Base-by-base conservation (phyloP, 140 eudicot genomes). In the Flaveria floridana region DNA sequence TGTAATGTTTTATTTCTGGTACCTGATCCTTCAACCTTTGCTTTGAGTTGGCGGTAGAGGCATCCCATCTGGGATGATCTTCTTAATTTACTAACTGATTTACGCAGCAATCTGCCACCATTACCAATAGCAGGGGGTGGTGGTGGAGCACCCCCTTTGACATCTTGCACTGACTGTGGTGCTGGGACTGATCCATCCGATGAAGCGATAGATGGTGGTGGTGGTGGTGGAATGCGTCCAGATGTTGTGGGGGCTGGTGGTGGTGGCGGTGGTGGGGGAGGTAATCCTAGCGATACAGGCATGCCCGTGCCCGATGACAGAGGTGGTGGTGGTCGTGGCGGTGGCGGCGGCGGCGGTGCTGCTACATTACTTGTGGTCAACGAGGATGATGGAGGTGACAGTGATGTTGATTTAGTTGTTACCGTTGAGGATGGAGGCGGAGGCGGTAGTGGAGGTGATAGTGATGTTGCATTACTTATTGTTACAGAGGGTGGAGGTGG, bases 51-150 rank as follows among this genome's bases (percentile, higher is more conserved):
- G 20, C 97, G 87, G 73, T 91, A 95, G n/a, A 95, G 79, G 52
- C 85, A 88, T 50, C 96, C 99, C 94, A 95, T 95, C 48, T 95
- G 96, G 53, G 99, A 72, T 28, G 97, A 95, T 72, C 99, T 83
- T 67, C 67, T 87, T 79, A 95, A 58, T 48, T 86, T 95, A 18
- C 92, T 88, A 6, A 78, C 81, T 47, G 84, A 84, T 79, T 84
- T 85, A 70, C 80, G 77, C 65, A 80, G 46, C 77, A 80, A 37
- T 51, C 75, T 80, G 7, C 84, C 76, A 2, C 80, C 68, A 15
- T 71, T 53, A 6, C 71, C 74, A 26, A 14, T 64, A 23, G 59
- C 66, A 48, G 85, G 85, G 56, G 86, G 87, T 75, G 95, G 91
- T 21, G 95, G 91, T 18, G 91, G 85, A 48, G 82, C 85, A 34